phyloP scores from a whole-genome alignment of 2,329 filamentous ascomycete species.

The Periglandula ipomoeae region DNA sequence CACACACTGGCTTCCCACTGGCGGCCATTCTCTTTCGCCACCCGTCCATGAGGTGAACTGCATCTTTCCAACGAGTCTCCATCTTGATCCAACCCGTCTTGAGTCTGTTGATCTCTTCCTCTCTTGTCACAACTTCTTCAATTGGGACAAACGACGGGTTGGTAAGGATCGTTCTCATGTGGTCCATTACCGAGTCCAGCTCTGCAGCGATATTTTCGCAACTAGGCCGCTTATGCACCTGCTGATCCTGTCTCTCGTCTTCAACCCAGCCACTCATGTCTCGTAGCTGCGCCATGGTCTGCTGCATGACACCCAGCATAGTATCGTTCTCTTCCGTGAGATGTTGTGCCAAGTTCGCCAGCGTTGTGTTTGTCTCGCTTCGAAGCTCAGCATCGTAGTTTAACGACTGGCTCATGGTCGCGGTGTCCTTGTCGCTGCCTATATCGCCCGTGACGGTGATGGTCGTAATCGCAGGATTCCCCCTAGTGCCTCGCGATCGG shows the following conservation, averaged over 20 bases:
- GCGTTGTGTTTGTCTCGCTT: constrained; percentile 82
- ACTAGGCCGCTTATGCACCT: constrained; percentile 27
- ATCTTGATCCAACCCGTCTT: constrained; percentile 87
- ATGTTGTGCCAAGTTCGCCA: constrained; percentile 73
- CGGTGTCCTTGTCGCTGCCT: constrained; percentile 36
- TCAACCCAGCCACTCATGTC: constrained; percentile 53
- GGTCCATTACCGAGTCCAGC: constrained; percentile 68
- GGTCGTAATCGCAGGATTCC: constrained; percentile 44
- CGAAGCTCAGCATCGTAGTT: constrained; percentile 58
- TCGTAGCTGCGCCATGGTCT: constrained; percentile 61
- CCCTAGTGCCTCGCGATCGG: constrained; percentile 48
- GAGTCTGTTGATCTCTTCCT: constrained; percentile 79
- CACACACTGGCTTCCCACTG: constrained; percentile 59
- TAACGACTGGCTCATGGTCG: constrained; percentile 13
- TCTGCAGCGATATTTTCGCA: constrained; percentile 63
- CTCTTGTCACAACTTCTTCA: constrained; percentile 86
- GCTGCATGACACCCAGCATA: constrained; percentile 61
- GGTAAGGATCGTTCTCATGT: constrained; percentile 75
- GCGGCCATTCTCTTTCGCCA: constrained; percentile 78
- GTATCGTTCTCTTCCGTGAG: constrained; percentile 89
- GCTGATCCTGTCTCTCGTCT: constrained; percentile 21
- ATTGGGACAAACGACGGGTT: constrained; percentile 95
- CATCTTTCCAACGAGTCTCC: constrained; percentile 84
- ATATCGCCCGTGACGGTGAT: constrained; percentile 49
- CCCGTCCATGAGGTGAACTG: constrained; percentile 80